Evolutionary conservation across 306 rosid genomes (phyloP).

Genomic region (Prunus salicina): DNA sequence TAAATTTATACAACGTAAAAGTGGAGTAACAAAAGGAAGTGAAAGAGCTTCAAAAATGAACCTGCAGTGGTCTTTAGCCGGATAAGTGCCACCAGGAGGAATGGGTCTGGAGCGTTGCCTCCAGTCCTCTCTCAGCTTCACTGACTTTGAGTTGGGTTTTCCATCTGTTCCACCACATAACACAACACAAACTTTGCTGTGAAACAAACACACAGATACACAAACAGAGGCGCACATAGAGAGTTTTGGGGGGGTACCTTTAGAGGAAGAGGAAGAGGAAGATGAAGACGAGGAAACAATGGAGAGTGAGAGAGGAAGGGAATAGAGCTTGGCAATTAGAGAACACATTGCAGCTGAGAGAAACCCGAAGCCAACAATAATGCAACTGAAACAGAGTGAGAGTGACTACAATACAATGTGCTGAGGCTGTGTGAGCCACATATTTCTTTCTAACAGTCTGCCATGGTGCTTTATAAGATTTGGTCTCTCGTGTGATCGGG

Average conservation of each 20-base stretch:
- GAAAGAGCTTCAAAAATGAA: background rate
- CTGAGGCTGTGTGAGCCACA: background rate
- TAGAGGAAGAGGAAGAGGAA: slow-evolving; percentile 51
- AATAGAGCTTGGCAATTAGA: slow-evolving; percentile 45
- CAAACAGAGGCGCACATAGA: background rate
- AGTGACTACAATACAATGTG: background rate
- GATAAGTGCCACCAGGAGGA: slow-evolving; percentile 89
- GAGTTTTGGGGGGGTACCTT: slow-evolving; percentile 32
- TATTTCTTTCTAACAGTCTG: background rate
- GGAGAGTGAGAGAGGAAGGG: slow-evolving; percentile 43
- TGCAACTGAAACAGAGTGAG: background rate
- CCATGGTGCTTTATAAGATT: background rate
- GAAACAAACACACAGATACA: background rate
- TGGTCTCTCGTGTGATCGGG: too few relatives aligned
- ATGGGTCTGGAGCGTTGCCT: slow-evolving; percentile 80
- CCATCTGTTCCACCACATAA: slow-evolving; percentile 35
- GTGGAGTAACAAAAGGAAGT: background rate
- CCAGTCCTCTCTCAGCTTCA: slow-evolving; percentile 75
- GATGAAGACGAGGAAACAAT: slow-evolving; percentile 46
- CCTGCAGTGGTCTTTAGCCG: slow-evolving; percentile 99
- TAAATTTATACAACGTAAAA: background rate
- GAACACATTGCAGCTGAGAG: slow-evolving; percentile 43
- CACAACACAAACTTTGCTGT: background rate
- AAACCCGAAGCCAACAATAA: background rate
- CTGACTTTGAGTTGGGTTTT: slow-evolving; percentile 35